Percentiles rank a stretch among this genome's conserved stretches.
Conservation (phyloP, 352 stramenopile genomes). For the Pythium volutum region DNA sequence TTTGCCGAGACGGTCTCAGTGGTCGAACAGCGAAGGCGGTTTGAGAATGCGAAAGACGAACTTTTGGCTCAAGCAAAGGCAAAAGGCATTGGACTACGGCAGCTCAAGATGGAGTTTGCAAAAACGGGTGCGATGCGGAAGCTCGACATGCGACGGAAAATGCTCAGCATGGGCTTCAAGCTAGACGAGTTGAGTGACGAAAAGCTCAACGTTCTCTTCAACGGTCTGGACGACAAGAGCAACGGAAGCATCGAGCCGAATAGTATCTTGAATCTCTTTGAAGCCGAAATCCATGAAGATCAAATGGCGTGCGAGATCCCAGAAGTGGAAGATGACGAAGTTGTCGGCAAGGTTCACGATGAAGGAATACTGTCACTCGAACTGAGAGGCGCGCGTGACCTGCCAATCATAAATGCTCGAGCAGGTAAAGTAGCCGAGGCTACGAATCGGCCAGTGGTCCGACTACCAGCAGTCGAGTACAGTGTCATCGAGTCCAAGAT, state of each 20-base stretch:
- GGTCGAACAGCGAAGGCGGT: slow-evolving; percentile 50
- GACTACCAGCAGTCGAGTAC: slow-evolving; percentile 37
- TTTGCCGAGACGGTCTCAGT: slow-evolving; percentile 29
- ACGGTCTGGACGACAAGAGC: slow-evolving; percentile 36
- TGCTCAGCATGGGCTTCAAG: slow-evolving; percentile 68
- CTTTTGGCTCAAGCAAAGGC: slow-evolving; percentile 53
- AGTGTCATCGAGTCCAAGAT: slow-evolving; percentile 25
- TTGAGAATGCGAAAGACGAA: slow-evolving; percentile 75
- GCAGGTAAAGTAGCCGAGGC: slow-evolving; percentile 5
- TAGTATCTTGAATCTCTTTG: slow-evolving; percentile 59
- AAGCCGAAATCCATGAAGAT: slow-evolving; percentile 69
- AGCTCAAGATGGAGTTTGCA: slow-evolving; percentile 64
- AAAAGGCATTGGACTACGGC: slow-evolving; percentile 63
- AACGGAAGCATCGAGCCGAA: slow-evolving; percentile 44
- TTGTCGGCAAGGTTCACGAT: slow-evolving; percentile 59
- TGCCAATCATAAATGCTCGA: slow-evolving; percentile 28
- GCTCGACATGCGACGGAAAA: slow-evolving; percentile 51
- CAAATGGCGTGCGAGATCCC: slow-evolving; percentile 68
- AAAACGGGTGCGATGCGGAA: slow-evolving; percentile 51
- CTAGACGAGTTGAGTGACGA: slow-evolving; percentile 67
- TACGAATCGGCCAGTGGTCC: slow-evolving; percentile 30
- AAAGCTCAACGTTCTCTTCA: slow-evolving; percentile 63
- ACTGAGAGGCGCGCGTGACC: slow-evolving; percentile 50
- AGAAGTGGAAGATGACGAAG: slow-evolving; percentile 79
- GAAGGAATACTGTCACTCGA: slow-evolving; percentile 66